A percentile compares a stretch with the other conserved stretches of the same genome.
Evolutionary conservation across 1,284 basidiomycete species (phyloP).

Genomic region (Mrakiaceae sp.): DNA sequence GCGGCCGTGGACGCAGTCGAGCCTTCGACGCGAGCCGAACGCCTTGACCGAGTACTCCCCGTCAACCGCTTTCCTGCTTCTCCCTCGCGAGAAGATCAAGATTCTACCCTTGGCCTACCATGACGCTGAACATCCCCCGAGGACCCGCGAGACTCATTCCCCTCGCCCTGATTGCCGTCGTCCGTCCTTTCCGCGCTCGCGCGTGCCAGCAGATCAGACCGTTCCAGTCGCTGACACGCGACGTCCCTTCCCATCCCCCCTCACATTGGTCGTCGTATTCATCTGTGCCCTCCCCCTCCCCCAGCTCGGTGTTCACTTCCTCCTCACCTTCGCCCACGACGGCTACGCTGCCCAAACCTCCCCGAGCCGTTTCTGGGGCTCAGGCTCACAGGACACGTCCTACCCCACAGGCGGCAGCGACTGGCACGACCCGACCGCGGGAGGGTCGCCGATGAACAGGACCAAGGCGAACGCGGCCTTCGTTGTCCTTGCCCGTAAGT

Average conservation of each 20-base stretch:
- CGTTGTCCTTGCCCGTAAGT: conserved; percentile 48
- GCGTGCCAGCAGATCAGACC: background rate
- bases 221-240: background rate
- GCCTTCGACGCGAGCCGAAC: no score
- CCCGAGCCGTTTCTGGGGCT: background rate
- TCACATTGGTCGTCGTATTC: background rate
- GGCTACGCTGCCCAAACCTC: conserved; percentile 13
- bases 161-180: background rate
- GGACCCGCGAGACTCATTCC: background rate
- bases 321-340: conserved; percentile 9
- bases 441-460: background rate
- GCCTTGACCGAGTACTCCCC: no score
- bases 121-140: no score
- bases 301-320: conserved; percentile 8
- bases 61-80: no score
- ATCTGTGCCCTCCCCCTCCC: background rate
- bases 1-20: no score
- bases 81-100: no score
- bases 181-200: background rate
- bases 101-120: no score
- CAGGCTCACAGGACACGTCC: background rate
- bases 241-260: background rate
- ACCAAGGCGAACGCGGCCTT: conserved; percentile 69
- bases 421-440: background rate
- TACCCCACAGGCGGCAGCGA: background rate